These are phyloP conservation scores for Melanomma pulvis-pyrius DNA, from an alignment of 495 filamentous ascomycete species.

Conservation along the genomic window DNA sequence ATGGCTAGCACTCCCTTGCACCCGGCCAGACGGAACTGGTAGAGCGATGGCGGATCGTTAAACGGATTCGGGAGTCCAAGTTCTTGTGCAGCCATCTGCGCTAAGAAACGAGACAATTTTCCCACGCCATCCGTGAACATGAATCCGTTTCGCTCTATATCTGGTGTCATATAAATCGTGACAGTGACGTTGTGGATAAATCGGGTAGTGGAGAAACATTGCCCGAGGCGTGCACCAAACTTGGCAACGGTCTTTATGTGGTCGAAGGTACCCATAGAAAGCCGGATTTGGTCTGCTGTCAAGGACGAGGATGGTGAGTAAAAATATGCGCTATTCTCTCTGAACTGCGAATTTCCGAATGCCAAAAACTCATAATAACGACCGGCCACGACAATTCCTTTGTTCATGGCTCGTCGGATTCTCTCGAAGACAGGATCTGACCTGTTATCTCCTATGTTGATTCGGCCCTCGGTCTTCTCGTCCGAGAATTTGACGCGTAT, in stretches of 20 bases:
- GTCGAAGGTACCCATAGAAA: constrained; percentile 86
- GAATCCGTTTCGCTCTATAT: constrained; percentile 66
- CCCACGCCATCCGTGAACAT: constrained; percentile 93
- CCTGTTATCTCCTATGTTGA: constrained; percentile 53
- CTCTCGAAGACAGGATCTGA: constrained; percentile 76
- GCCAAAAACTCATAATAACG: constrained; percentile 88
- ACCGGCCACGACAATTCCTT: constrained; percentile 81
- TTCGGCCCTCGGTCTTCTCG: constrained; percentile 66
- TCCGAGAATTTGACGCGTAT: constrained; percentile 91
- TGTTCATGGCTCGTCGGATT: constrained; percentile 67
- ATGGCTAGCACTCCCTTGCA: constrained; percentile 86
- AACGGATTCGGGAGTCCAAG: constrained; percentile 56
- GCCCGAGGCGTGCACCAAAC: constrained; percentile 82
- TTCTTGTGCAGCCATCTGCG: constrained; percentile 66
- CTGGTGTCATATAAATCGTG: constrained; percentile 56
- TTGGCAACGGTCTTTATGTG: constrained; percentile 81
- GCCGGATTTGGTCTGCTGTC: constrained; percentile 73
- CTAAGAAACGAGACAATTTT: constrained; percentile 80
- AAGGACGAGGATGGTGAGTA: constrained; percentile 65
- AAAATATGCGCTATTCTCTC: constrained; percentile 92
- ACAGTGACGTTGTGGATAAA: constrained; percentile 56
- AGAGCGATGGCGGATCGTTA: constrained; percentile 68
- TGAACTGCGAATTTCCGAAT: constrained; percentile 93
- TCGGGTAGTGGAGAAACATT: constrained; percentile 93
- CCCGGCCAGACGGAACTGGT: constrained; percentile 89